These are phyloP conservation scores for Trichophyton simii DNA, from an alignment of 2,329 filamentous ascomycete genomes.

Conservation along the genomic window DNA sequence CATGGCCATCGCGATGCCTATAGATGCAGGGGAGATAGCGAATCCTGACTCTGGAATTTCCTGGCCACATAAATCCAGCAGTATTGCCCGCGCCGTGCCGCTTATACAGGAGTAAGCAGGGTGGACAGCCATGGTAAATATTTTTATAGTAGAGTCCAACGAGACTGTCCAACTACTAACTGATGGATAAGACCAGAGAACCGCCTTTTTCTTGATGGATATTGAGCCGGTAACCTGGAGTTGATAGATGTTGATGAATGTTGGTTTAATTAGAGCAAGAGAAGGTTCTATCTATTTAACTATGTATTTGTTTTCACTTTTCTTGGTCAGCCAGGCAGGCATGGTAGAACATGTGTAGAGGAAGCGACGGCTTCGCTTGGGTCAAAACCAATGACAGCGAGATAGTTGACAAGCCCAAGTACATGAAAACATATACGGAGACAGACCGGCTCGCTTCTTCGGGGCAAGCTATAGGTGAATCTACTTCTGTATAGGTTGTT, in stretches of 20 bases:
- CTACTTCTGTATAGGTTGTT: background rate
- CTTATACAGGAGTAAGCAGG: background rate
- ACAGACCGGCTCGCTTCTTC: background rate
- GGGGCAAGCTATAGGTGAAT: background rate
- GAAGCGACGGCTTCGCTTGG: background rate
- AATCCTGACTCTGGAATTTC: background rate
- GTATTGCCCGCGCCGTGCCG: background rate
- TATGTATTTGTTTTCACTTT: background rate
- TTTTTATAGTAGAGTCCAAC: background rate
- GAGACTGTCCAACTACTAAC: background rate
- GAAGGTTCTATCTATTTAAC: background rate
- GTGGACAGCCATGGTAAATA: background rate
- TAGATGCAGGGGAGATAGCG: background rate
- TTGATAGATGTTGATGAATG: too few relatives aligned
- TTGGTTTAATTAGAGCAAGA: too few relatives aligned
- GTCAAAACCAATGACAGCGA: background rate
- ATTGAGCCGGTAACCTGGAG: background rate
- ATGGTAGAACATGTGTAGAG: background rate
- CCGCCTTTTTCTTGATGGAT: background rate
- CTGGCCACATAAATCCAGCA: background rate
- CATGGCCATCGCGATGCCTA: conserved; percentile 2
- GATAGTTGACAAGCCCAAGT: background rate
- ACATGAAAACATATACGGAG: background rate
- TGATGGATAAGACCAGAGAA: background rate
- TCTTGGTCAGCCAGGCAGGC: background rate